Evolutionary conservation across 768 basidiomycete species (phyloP), one percentile per base, ranked within the genome.

Genomic region (Lactarius trivialis): DNA sequence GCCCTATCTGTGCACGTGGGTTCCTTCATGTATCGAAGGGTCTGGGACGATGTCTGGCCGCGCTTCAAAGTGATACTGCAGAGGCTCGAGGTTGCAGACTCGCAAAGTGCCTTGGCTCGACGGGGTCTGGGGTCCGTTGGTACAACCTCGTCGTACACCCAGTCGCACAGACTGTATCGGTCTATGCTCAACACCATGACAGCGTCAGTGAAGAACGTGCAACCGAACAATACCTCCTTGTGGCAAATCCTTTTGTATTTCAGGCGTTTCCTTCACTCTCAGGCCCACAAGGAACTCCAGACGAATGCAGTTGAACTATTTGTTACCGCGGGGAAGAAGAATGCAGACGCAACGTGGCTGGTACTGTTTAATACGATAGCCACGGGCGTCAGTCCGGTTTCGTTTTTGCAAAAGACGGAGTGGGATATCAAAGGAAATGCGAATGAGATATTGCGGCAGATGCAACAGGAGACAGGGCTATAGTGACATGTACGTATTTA

Each of bases 31-130:
- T 81, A 81, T 54, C 78, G 84, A 36, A 79, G 89, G 58, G 81
- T 98, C 34, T 89, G 94, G 84, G 92, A 97, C 66, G 91, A 98
- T 65, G 81, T 93, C 21, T 98, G 96, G 95, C 96, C 96, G 1
- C 83, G 81, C 45, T 91, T 96, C 70, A 77, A 75, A 41, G 69
- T 65, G 9, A 78, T 97, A 60, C 74, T 98, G 41, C 73, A 71
- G 2, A 77, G 75, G 21, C 78, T 93, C 24, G 82, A 85, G 59
- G 73, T 72, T n/a, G 83, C 79, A 9, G 92, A 96, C 66, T 71
- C 78, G 43, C 74, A 76, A 19, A 91, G 75, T 55, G 91, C 93
- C 0, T 76, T 96, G 43, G 75, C 84, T 30, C 79, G 83, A 49
- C 78, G 85, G 4, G 81, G 78, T 12, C 67, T 64, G 7, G 79